These are phyloP conservation scores for Jatropha podagrica DNA, from an alignment of 441 rosid species.

Conservation along the genomic window DNA sequence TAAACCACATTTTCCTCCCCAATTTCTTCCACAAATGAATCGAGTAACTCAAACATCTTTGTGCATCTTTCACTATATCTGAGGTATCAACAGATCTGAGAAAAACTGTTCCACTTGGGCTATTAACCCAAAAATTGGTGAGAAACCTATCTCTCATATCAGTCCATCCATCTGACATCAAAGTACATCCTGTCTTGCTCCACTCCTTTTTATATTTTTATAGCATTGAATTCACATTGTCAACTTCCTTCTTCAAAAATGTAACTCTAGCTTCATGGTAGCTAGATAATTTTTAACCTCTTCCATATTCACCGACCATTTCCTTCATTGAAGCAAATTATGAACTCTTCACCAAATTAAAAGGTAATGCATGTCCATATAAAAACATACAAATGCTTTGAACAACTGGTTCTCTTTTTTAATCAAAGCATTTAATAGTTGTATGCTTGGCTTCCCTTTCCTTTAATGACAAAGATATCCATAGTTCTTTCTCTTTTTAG, in stretches of 20 bases:
- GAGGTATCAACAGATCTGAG: not conserved
- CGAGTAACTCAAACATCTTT: not conserved
- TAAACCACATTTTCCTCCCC: not conserved
- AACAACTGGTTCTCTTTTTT: not conserved
- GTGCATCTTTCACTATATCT: not conserved
- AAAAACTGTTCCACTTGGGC: conserved; percentile 1
- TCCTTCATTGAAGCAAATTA: not conserved
- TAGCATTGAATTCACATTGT: conserved; percentile 6
- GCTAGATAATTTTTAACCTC: not conserved
- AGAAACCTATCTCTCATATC: not conserved
- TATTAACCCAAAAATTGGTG: not conserved
- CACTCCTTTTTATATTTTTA: not conserved
- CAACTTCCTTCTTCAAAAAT: conserved; percentile 4
- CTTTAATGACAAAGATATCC: conserved; percentile 1
- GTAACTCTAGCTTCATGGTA: conserved; percentile 1
- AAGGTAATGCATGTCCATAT: not conserved
- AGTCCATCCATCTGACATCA: not conserved
- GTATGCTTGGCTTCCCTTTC: not conserved
- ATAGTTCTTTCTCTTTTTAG: not conserved
- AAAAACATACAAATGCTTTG: conserved; percentile 10
- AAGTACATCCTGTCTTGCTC: not conserved
- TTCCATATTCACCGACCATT: not conserved
- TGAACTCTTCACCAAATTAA: not conserved
- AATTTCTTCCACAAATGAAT: conserved; percentile 8
- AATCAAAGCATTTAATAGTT: not conserved